These are phyloP conservation scores for Sporobolomyces phaffii DNA, from an alignment of 768 basidiomycete species.

Conservation along the genomic window DNA sequence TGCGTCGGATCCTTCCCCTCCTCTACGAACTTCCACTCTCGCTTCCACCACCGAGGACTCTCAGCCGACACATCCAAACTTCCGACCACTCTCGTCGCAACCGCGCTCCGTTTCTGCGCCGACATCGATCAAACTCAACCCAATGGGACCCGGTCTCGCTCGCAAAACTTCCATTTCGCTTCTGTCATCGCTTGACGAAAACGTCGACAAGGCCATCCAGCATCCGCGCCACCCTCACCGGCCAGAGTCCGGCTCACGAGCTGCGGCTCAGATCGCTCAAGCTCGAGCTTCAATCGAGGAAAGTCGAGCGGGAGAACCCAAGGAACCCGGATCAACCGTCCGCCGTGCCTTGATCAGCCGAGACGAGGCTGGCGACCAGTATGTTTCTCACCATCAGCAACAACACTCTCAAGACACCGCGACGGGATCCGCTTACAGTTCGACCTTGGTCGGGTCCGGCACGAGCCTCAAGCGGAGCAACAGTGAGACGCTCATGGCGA, in stretches of 20 bases:
- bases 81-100: neutral
- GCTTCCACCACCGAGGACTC: neutral
- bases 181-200: constrained; percentile 3
- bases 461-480: constrained; percentile 21
- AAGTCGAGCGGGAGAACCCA: constrained; percentile 2
- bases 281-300: constrained; percentile 11
- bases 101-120: neutral
- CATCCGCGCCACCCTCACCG: neutral
- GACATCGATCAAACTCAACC: constrained; percentile 16
- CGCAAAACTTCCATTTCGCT: constrained; percentile 25
- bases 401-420: neutral
- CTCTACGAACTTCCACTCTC: neutral
- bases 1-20: constrained; percentile 1
- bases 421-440: neutral
- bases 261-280: neutral
- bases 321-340: constrained; percentile 16
- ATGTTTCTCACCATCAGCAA: neutral
- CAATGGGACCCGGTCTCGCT: constrained; percentile 16
- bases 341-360: neutral
- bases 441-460: constrained; percentile 22
- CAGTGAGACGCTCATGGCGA: constrained; percentile 21
- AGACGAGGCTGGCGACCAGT: neutral
- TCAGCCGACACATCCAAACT: neutral
- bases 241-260: neutral
- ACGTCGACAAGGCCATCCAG: neutral